phyloP scores from a whole-genome alignment of 1,284 basidiomycete genomes.

The Moesziomyces aphidis region DNA sequence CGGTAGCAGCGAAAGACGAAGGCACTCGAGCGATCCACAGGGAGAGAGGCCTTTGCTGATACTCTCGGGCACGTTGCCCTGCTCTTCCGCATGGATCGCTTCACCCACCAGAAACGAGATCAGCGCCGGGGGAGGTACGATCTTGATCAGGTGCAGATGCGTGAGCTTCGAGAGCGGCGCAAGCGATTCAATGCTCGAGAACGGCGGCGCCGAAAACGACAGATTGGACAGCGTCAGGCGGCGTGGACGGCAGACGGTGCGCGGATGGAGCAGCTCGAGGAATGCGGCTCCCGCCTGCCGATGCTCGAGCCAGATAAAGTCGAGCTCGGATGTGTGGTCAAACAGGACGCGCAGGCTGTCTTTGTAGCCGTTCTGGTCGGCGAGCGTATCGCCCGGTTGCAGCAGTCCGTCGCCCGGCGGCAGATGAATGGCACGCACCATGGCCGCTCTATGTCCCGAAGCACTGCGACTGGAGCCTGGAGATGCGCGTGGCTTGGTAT shows the following conservation, averaged over 20 bases:
- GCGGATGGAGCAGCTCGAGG: conserved; percentile 23
- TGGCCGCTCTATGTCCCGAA: background rate
- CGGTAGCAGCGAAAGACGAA: conserved; percentile 38
- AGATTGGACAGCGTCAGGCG: conserved; percentile 38
- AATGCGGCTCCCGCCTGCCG: conserved; percentile 30
- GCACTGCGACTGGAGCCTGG: background rate
- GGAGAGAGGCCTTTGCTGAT: conserved; percentile 26
- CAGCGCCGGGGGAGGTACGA: conserved; percentile 37
- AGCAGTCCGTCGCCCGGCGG: conserved; percentile 37
- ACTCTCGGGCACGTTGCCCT: conserved; percentile 23
- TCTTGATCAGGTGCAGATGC: conserved; percentile 41
- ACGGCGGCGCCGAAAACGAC: conserved; percentile 38
- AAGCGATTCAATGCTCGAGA: conserved; percentile 23
- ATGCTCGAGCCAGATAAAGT: conserved; percentile 33
- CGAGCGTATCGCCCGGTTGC: conserved; percentile 31
- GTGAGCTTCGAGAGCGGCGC: conserved; percentile 30
- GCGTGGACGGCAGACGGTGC: conserved; percentile 26
- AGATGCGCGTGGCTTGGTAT: conserved; percentile 4
- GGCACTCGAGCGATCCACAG: conserved; percentile 17
- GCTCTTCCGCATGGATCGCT: conserved; percentile 26
- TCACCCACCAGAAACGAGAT: conserved; percentile 35
- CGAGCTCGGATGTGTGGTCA: conserved; percentile 24
- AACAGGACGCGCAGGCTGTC: conserved; percentile 32
- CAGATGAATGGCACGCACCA: conserved; percentile 25
- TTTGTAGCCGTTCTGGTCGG: conserved; percentile 29